A percentile compares a stretch with the other conserved stretches of the same genome.
phyloP scores from a whole-genome alignment of 2,329 filamentous ascomycete species.

The Hymenoscyphus occultus region DNA sequence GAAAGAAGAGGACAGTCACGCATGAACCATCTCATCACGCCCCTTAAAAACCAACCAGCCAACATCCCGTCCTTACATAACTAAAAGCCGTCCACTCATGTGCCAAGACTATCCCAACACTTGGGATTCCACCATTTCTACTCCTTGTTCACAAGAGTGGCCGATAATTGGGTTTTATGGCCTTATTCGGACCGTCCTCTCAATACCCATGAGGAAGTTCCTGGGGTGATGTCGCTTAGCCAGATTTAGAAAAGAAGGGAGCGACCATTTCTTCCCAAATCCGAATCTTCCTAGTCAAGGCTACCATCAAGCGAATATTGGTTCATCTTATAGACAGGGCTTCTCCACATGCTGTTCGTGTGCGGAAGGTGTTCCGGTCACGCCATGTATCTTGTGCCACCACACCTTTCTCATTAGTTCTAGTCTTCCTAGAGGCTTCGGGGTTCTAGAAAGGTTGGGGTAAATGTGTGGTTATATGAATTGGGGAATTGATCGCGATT shows the following conservation, averaged over 20 bases:
- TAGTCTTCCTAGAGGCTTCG: background rate
- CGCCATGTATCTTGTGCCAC: background rate
- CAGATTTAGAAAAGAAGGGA: background rate
- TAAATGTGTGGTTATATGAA: background rate
- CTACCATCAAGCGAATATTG: background rate
- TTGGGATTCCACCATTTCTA: background rate
- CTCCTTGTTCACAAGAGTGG: background rate
- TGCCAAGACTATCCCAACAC: background rate
- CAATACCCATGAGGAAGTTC: background rate
- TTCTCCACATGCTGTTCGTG: conserved; percentile 3
- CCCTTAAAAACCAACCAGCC: background rate
- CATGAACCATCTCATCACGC: conserved; percentile 1
- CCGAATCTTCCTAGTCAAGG: background rate
- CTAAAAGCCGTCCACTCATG: background rate
- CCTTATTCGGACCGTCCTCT: background rate
- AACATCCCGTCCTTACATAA: background rate
- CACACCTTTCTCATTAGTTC: background rate
- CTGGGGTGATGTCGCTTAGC: background rate
- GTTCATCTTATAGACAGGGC: conserved; percentile 1
- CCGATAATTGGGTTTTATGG: background rate
- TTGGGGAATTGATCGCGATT: background rate
- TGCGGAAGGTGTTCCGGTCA: background rate
- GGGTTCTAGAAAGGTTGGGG: background rate
- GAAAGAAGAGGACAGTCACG: background rate
- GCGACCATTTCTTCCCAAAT: background rate